Evolutionary conservation across 2,329 filamentous ascomycete species (phyloP).

Genomic region (Fusarium sp.): DNA sequence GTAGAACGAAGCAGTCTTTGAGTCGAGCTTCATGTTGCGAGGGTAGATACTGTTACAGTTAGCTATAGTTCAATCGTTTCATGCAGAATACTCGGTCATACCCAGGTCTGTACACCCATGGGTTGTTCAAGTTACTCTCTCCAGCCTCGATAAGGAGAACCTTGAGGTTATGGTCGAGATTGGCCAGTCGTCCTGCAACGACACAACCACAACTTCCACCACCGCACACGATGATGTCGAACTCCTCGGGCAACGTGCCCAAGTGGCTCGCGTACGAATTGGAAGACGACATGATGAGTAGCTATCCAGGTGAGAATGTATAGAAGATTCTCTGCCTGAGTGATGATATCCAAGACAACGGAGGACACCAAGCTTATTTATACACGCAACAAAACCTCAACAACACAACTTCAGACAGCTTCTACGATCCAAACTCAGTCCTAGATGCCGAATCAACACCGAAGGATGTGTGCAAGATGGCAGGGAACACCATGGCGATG

Average conservation of each 20-base stretch:
- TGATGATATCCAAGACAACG: background rate
- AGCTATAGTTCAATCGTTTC: fast-evolving
- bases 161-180: slow-evolving; percentile 77
- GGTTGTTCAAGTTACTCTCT: slow-evolving; percentile 80
- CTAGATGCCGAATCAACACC: slow-evolving; percentile 41
- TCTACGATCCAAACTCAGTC: slow-evolving; percentile 10
- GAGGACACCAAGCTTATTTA: slow-evolving; percentile 18
- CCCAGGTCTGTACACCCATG: slow-evolving; percentile 79
- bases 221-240: slow-evolving; percentile 83
- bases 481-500: slow-evolving; percentile 24
- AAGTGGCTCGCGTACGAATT: slow-evolving; percentile 31
- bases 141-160: slow-evolving; percentile 78
- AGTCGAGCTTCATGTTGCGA: slow-evolving; percentile 82
- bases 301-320: slow-evolving; percentile 1
- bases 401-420: background rate
- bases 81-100: background rate
- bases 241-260: slow-evolving; percentile 72
- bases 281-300: slow-evolving; percentile 35
- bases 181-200: slow-evolving; percentile 73
- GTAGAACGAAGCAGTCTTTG: slow-evolving; percentile 85
- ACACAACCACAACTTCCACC: slow-evolving; percentile 75
- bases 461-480: slow-evolving; percentile 15
- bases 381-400: background rate
- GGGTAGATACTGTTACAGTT: slow-evolving; percentile 67
- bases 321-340: background rate